Conservation (phyloP, 768 basidiomycete species). For the Collybiopsis luxurians region DNA sequence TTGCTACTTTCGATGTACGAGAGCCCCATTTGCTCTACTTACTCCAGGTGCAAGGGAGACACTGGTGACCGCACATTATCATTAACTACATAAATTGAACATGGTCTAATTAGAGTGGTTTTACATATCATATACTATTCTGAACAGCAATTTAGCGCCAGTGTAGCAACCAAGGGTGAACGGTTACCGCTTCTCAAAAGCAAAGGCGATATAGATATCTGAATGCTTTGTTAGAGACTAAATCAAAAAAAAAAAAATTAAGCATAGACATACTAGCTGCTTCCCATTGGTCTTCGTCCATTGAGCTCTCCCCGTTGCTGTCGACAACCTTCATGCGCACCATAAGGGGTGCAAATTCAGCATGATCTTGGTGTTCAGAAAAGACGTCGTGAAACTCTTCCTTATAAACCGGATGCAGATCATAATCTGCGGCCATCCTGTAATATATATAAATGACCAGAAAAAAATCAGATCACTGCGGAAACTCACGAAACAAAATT, state of each 20-base stretch:
- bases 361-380: conserved; percentile 71
- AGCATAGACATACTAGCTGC: conserved; percentile 86
- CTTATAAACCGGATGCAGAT: conserved; percentile 70
- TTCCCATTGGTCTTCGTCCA: conserved; percentile 97
- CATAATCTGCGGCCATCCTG: conserved; percentile 84
- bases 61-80: not conserved
- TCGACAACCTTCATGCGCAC: conserved; percentile 92
- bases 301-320: conserved; percentile 78
- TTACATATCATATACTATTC: conserved; percentile 9
- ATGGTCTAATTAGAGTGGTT: conserved; percentile 7
- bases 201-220: conserved; percentile 96
- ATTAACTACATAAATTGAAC: not conserved
- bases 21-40: too few species aligned
- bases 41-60: too few species aligned
- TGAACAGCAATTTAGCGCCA: not conserved
- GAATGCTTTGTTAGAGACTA: not conserved
- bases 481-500: conserved; percentile 75
- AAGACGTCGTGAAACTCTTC: conserved; percentile 91
- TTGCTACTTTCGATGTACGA: too few species aligned
- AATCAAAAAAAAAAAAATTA: not conserved
- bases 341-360: conserved; percentile 82
- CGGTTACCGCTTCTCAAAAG: conserved; percentile 62
- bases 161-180: too few species aligned
- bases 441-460: conserved; percentile 12
- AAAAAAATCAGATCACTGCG: not conserved